Conservation (phyloP, 805 yeast genomes). For the Hanseniaspora pseudoguilliermondii region DNA sequence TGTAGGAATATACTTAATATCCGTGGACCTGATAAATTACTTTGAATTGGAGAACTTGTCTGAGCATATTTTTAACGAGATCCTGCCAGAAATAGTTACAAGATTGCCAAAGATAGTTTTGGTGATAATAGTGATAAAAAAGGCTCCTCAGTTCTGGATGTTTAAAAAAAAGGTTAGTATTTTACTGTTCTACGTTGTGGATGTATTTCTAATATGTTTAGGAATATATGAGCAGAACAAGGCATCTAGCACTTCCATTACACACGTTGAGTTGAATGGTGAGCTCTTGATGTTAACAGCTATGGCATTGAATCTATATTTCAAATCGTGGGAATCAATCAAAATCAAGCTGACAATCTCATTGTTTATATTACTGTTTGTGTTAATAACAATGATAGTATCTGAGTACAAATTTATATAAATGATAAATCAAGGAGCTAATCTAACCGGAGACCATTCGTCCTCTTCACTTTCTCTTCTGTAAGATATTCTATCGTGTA, state of each 20-base stretch:
- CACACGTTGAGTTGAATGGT: not conserved
- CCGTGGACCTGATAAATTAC: not conserved
- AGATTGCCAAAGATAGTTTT: not conserved
- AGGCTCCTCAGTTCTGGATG: not conserved
- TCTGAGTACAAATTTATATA: not conserved
- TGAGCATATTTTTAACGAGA: not conserved
- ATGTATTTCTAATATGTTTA: not conserved
- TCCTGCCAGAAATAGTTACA: not conserved
- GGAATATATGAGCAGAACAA: not conserved
- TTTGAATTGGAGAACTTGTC: not conserved
- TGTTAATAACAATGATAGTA: not conserved
- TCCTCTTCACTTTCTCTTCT: slow-evolving; percentile 40
- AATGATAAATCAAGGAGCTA: slow-evolving; percentile 45
- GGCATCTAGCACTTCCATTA: not conserved
- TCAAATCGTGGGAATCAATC: not conserved
- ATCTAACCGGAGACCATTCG: slow-evolving; percentile 53
- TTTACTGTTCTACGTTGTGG: not conserved
- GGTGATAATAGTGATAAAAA: not conserved
- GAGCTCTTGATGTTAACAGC: not conserved
- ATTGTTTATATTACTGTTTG: not conserved
- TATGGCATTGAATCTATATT: not conserved
- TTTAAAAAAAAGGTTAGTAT: not conserved
- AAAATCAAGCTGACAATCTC: not conserved
- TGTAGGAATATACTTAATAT: not conserved
- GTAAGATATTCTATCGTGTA: slow-evolving; percentile 79